These are phyloP conservation scores for Centrapalus pauciflorus DNA, from an alignment of 129 eudicot species.

Conservation along the genomic window DNA sequence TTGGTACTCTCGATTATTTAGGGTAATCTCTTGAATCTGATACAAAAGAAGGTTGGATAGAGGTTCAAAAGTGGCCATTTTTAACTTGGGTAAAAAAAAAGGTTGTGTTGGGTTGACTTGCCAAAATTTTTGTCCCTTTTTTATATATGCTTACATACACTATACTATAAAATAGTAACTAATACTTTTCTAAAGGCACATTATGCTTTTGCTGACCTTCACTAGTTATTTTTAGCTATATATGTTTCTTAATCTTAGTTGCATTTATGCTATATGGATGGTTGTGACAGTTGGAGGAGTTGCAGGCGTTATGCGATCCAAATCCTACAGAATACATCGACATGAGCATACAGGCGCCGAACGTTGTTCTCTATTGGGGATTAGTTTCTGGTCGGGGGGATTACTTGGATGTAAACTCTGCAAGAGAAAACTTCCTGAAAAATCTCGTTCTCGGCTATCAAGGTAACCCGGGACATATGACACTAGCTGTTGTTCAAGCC, in stretches of 20 bases:
- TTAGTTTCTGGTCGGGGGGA: conserved; percentile 22
- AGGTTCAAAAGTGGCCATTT: no score
- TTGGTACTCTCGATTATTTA: no score
- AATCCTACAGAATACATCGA: conserved; percentile 62
- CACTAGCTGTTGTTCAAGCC: conserved; percentile 42
- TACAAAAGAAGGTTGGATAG: no score
- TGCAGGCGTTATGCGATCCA: conserved; percentile 60
- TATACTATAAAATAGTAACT: neutral
- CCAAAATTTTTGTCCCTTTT: neutral
- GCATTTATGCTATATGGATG: no score
- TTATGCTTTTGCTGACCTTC: neutral
- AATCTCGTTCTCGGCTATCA: conserved; percentile 23
- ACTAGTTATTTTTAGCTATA: neutral
- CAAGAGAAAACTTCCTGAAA: conserved; percentile 33
- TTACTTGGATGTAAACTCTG: conserved; percentile 12
- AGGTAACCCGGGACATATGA: conserved; percentile 39
- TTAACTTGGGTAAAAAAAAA: no score
- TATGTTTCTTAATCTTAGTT: no score
- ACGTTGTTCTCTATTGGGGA: conserved; percentile 63
- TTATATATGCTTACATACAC: neutral
- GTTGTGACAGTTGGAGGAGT: conserved; percentile 55
- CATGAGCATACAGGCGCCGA: conserved; percentile 24
- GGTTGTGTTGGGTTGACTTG: neutral
- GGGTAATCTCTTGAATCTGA: neutral
- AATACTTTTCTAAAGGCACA: neutral